Evolutionary conservation across 768 basidiomycete genomes (phyloP).

Genomic region (Exidia glandulosa): DNA sequence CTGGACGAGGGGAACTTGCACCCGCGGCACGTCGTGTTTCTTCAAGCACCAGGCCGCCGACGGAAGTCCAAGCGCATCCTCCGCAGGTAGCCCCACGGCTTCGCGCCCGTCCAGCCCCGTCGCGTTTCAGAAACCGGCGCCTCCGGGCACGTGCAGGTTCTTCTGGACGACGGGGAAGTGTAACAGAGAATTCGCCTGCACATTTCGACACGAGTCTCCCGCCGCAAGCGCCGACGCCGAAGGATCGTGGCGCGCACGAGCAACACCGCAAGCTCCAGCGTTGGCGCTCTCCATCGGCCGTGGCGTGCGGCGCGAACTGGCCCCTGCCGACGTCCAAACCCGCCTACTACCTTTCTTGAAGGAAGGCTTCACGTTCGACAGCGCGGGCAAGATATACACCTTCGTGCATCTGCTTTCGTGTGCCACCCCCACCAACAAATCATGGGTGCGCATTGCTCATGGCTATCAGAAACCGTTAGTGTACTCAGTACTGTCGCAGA

Average conservation of each 20-base stretch:
- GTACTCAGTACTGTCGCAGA: constrained; percentile 16
- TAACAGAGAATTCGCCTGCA: constrained; percentile 24
- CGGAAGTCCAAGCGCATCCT: constrained; percentile 6
- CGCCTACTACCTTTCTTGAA: constrained; percentile 32
- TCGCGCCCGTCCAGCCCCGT: no score
- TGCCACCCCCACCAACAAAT: constrained; percentile 7
- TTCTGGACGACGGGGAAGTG: constrained; percentile 29
- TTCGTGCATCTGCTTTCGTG: constrained; percentile 21
- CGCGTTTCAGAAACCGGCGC: no score
- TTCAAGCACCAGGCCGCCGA: constrained; percentile 23
- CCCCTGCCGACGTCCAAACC: constrained; percentile 39
- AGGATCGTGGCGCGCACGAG: background rate
- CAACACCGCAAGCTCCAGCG: no score
- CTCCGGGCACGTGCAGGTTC: constrained; percentile 34
- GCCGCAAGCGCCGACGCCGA: background rate
- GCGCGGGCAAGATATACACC: constrained; percentile 31
- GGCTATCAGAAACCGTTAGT: constrained; percentile 11
- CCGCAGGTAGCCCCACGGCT: constrained; percentile 27
- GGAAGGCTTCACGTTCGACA: constrained; percentile 33
- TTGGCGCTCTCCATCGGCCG: no score
- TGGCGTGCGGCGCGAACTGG: constrained; percentile 10
- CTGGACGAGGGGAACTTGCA: constrained; percentile 38
- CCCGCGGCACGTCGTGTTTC: constrained; percentile 33
- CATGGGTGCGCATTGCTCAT: constrained; percentile 14
- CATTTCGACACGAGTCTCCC: constrained; percentile 1